phyloP scores from a whole-genome alignment of 2,329 filamentous ascomycete species.

The Orbilia oligospora region DNA sequence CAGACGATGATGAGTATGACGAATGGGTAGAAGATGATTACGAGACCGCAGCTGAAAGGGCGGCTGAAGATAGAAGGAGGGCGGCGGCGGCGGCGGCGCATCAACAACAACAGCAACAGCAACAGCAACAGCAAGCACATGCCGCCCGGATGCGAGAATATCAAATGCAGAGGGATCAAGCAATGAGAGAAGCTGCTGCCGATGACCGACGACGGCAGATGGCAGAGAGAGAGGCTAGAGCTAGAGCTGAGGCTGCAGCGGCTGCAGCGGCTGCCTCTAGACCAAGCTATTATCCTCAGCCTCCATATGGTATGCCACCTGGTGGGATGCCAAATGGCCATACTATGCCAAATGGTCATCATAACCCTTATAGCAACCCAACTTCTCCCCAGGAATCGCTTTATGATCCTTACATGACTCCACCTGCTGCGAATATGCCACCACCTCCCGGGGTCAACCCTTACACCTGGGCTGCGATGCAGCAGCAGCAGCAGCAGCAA shows the following conservation, averaged over 20 bases:
- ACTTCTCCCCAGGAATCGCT: constrained; percentile 42
- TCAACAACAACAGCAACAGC: constrained; percentile 49
- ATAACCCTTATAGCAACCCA: constrained; percentile 44
- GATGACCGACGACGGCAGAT: constrained; percentile 47
- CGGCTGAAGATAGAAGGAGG: constrained; percentile 55
- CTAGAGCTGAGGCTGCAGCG: constrained; percentile 33
- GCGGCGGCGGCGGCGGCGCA: constrained; percentile 34
- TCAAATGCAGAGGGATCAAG: constrained; percentile 47
- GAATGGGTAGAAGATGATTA: constrained; percentile 61
- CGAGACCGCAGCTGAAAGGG: constrained; percentile 58
- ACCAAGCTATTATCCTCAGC: constrained; percentile 37
- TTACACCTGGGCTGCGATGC: constrained; percentile 50
- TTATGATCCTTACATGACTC: constrained; percentile 50
- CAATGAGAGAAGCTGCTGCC: constrained; percentile 28
- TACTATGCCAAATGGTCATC: constrained; percentile 43
- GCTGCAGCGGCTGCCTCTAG: constrained; percentile 36
- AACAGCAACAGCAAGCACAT: constrained; percentile 48
- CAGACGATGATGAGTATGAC: constrained; percentile 61
- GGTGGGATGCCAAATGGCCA: constrained; percentile 45
- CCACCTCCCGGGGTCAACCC: constrained; percentile 44
- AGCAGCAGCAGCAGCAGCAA: constrained; percentile 29
- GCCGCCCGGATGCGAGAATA: constrained; percentile 35
- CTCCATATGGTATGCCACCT: constrained; percentile 37
- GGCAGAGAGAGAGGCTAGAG: constrained; percentile 28
- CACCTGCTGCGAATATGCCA: constrained; percentile 30